phyloP scores from a whole-genome alignment of 2,329 filamentous ascomycete genomes.

The Paecilomyces niveus region DNA sequence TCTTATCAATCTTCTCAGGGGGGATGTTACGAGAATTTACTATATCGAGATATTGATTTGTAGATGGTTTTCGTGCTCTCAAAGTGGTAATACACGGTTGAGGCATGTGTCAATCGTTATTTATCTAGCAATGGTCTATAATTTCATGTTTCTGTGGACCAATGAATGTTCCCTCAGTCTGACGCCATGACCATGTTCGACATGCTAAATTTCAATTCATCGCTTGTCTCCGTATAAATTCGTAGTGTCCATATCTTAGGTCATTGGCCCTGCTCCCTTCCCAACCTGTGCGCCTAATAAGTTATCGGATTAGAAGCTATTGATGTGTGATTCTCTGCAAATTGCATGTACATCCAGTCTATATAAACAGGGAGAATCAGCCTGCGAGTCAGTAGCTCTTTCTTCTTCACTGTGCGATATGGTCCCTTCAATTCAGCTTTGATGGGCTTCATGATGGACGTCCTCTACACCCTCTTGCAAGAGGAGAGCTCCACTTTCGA shows the following conservation, averaged over 20 bases:
- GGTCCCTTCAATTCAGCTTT: not conserved
- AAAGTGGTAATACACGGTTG: no score
- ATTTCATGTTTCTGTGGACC: not conserved
- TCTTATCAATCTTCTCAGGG: no score
- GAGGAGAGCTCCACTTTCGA: not conserved
- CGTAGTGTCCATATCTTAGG: no score
- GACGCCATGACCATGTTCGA: not conserved
- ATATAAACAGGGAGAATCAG: not conserved
- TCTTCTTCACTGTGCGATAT: not conserved
- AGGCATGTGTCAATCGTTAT: not conserved
- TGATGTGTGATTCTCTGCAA: not conserved
- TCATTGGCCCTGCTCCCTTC: not conserved
- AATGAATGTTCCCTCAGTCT: not conserved
- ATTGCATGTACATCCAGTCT: not conserved
- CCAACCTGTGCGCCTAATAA: not conserved
- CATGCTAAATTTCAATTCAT: not conserved
- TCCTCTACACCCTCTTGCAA: not conserved
- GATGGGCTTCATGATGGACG: not conserved
- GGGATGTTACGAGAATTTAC: no score
- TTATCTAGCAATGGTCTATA: not conserved
- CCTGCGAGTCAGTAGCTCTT: not conserved
- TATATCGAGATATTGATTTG: no score
- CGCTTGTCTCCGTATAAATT: not conserved
- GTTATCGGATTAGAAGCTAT: not conserved
- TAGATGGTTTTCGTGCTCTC: no score